Evolutionary conservation across 1,139 yeast genomes (phyloP), one percentile per base, ranked within the genome.

Genomic region (Scheffersomyces insectosa): DNA sequence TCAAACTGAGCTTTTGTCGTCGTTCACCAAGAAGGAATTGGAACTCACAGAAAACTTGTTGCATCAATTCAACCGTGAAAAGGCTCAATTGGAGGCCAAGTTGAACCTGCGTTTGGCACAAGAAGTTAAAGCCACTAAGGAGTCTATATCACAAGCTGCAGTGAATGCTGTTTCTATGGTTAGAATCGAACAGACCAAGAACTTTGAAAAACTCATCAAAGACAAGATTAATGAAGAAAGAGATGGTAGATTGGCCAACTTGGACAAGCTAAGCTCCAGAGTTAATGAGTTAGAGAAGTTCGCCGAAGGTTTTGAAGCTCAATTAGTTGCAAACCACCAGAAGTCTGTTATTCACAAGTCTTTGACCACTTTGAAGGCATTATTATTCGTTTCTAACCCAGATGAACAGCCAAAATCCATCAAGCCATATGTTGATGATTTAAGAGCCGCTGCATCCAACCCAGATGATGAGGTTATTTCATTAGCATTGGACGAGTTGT

Each of bases 221-320:
- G 78, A 80, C 38, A 80, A 79, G 50, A 79, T 95, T 41, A 95
- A 89, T 55, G 58, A 70, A 28, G 99, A 93, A 72, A 85, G 98
- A 65, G 74, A 82, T 45, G 90, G 91, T 30, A 84, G 95, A 60
- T 79, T 90, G 55, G 79, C 87, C 40, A 77, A 84, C 57, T 75
- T 93, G 56, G 76, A 77, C 28, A 79, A 80, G 47, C 74, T 95
- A 45, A 71, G 79, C 52, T 59, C 69, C 28, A 77, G 85, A 54
- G 73, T 91, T 42, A 72, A 67, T 30, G 77, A 77, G 34, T 69
- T 88, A 50, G 88, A 84, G 62, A 66, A 72, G 36, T 71, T 86
- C 45, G 83, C 87, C 40, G 62, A 73, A 28, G 71, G 79, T 49
- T 73, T 88, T 43, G 86, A 85, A 50, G 59, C 66, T 38, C 82